Conservation (phyloP, 768 basidiomycete genomes). For the Pleurotus citrinopileatus region DNA sequence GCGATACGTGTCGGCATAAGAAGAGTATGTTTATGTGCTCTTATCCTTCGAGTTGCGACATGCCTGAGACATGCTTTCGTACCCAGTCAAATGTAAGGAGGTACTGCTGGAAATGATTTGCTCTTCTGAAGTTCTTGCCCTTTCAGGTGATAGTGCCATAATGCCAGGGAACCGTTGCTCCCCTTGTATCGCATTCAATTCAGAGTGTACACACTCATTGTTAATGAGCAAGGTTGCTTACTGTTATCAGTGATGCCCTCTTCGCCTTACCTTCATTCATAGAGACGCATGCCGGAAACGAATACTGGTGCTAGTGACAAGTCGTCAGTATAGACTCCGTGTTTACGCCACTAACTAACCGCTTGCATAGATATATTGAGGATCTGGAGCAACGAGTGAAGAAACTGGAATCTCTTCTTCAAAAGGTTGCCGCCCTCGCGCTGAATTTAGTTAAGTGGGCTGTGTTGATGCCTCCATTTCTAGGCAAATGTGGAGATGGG, state of each 20-base stretch:
- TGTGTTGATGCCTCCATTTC: slow-evolving; percentile 54
- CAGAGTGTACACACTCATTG: slow-evolving; percentile 61
- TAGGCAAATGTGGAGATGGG: no score
- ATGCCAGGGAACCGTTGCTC: slow-evolving; percentile 66
- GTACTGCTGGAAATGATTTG: not conserved
- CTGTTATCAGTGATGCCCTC: not conserved
- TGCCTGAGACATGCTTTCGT: slow-evolving; percentile 7
- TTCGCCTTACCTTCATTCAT: not conserved
- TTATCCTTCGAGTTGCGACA: not conserved
- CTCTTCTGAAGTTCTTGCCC: not conserved
- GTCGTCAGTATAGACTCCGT: no score
- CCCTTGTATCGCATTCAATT: slow-evolving; percentile 62
- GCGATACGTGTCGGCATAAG: slow-evolving; percentile 81
- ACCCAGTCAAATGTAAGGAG: slow-evolving; percentile 60
- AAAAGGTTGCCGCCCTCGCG: slow-evolving; percentile 24
- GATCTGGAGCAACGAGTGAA: slow-evolving; percentile 56
- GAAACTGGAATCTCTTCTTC: slow-evolving; percentile 60
- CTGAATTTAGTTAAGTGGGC: not conserved
- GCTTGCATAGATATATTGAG: slow-evolving; percentile 50
- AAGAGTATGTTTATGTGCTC: slow-evolving; percentile 52
- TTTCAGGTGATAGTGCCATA: slow-evolving; percentile 65
- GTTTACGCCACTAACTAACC: not conserved
- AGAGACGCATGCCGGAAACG: slow-evolving; percentile 36
- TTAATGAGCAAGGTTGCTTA: slow-evolving; percentile 63
- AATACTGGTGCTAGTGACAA: slow-evolving; percentile 52